Evolutionary conservation across 805 yeast species (phyloP).

Genomic region (Candida maris): DNA sequence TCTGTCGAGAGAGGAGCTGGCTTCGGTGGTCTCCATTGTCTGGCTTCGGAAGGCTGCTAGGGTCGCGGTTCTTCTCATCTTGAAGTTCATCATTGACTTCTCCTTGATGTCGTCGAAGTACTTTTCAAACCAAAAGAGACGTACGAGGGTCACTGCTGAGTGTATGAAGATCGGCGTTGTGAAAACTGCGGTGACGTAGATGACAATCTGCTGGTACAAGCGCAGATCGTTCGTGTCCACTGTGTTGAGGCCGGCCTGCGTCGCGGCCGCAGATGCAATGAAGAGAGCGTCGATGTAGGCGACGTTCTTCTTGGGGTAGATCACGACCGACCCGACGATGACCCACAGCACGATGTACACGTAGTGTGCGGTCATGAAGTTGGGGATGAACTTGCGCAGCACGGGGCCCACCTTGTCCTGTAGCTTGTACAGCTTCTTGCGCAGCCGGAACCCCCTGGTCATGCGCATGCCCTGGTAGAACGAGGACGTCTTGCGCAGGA

Average conservation of each 20-base stretch:
- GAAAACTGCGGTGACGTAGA: constrained; percentile 59
- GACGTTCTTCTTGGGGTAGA: constrained; percentile 69
- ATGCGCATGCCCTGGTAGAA: constrained; percentile 7
- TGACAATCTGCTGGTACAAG: constrained; percentile 74
- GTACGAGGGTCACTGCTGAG: constrained; percentile 66
- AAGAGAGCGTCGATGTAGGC: constrained; percentile 78
- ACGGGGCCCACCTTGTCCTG: constrained; percentile 40
- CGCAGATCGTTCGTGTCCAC: constrained; percentile 59
- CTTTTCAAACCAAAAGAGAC: constrained; percentile 87
- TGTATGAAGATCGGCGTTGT: constrained; percentile 90
- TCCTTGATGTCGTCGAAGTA: constrained; percentile 78
- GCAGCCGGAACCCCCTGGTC: constrained; percentile 26
- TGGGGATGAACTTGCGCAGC: constrained; percentile 42
- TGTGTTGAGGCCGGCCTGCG: constrained; percentile 92
- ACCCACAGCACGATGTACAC: constrained; percentile 59
- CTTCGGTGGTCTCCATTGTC: constrained; percentile 24
- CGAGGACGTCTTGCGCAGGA: constrained; percentile 9
- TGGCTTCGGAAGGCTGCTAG: constrained; percentile 45
- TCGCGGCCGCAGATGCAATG: constrained; percentile 68
- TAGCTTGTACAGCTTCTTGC: constrained; percentile 36
- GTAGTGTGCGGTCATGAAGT: constrained; percentile 65
- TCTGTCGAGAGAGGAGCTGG: constrained; percentile 8
- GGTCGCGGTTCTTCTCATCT: constrained; percentile 78
- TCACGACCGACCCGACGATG: constrained; percentile 65
- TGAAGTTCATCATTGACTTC: constrained; percentile 72